phyloP scores from a whole-genome alignment of 2,329 filamentous ascomycete species.

The Aschersonia sp. region DNA sequence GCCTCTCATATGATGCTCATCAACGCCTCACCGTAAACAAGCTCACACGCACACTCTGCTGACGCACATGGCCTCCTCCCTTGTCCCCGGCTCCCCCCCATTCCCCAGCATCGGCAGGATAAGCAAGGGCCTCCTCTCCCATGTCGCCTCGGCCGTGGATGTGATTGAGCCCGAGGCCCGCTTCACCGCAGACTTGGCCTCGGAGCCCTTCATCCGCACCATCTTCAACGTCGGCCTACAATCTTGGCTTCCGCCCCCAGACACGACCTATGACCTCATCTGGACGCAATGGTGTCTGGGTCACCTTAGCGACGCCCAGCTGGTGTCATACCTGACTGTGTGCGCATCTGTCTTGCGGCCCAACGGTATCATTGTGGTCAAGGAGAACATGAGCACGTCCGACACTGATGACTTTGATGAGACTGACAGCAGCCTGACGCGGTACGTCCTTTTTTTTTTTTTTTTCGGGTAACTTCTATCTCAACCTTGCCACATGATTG shows the following conservation, averaged over 20 bases:
- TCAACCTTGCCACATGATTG: too few relatives aligned
- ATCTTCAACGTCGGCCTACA: constrained; percentile 65
- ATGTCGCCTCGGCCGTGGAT: constrained; percentile 59
- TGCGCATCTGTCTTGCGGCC: constrained; percentile 31
- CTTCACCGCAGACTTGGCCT: constrained; percentile 53
- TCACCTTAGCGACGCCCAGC: constrained; percentile 61
- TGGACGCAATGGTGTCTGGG: constrained; percentile 89
- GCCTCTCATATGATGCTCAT: too few relatives aligned
- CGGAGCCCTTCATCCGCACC: constrained; percentile 40
- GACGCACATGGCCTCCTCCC: too few relatives aligned
- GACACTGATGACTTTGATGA: constrained; percentile 59
- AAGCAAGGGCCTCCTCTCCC: constrained; percentile 61
- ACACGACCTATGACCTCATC: constrained; percentile 56
- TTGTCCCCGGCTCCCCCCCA: too few relatives aligned
- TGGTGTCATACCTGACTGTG: constrained; percentile 51
- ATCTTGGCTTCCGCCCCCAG: constrained; percentile 41
- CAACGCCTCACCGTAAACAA: too few relatives aligned
- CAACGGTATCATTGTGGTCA: constrained; percentile 19
- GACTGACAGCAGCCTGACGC: constrained; percentile 63
- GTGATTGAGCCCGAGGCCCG: constrained; percentile 74
- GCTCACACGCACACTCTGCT: too few relatives aligned
- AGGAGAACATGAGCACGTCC: constrained; percentile 55
- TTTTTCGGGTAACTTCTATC: too few relatives aligned
- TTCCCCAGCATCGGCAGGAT: constrained; percentile 60
- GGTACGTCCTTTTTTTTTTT: constrained; percentile 20